Percentiles rank a stretch among this genome's conserved stretches.
Conservation (phyloP, 1,284 basidiomycete species). For the Chiua sp. region DNA sequence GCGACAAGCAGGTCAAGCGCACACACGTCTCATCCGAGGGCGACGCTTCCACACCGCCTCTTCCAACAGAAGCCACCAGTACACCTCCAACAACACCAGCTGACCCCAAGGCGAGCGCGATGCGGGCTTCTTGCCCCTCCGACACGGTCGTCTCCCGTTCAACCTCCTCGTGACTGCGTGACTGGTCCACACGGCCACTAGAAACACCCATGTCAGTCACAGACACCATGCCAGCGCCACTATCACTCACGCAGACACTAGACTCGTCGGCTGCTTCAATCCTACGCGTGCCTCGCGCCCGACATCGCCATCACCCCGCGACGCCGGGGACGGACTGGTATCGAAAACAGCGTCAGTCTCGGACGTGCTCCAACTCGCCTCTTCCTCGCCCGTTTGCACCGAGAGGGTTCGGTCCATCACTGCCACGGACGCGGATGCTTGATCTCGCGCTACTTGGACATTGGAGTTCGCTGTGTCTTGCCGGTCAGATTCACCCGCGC, state of each 20-base stretch:
- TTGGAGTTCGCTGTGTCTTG: too few species aligned
- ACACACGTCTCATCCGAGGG: conserved; percentile 3
- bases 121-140: not conserved
- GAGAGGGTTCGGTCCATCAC: not conserved
- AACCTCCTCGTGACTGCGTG: not conserved
- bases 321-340: not conserved
- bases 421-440: not conserved
- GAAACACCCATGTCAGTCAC: not conserved
- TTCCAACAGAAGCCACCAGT: not conserved
- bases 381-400: not conserved
- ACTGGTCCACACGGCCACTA: not conserved
- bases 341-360: not conserved
- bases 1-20: not conserved
- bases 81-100: not conserved
- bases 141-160: not conserved
- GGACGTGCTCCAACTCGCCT: not conserved
- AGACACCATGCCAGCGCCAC: not conserved
- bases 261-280: not conserved
- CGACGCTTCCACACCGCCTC: not conserved
- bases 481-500: not conserved
- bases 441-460: not conserved
- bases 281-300: not conserved
- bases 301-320: too few species aligned
- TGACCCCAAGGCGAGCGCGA: not conserved
- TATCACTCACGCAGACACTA: conserved; percentile 7